phyloP scores from a whole-genome alignment of 768 basidiomycete genomes.

The Russula earlei region DNA sequence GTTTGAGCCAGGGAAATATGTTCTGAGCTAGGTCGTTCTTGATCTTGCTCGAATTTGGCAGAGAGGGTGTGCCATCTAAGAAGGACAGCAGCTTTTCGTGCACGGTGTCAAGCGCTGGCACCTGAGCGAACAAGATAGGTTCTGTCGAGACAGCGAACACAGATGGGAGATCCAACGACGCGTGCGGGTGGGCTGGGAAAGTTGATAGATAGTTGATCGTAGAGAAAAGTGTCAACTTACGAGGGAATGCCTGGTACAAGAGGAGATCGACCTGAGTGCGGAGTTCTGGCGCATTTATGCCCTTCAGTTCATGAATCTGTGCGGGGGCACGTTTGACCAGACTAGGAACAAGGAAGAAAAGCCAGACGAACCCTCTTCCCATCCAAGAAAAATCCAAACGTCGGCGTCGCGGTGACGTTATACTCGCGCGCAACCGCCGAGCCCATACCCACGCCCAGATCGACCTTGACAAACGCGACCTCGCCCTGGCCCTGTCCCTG shows the following conservation, averaged over 20 bases:
- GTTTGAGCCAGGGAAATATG: constrained; percentile 58
- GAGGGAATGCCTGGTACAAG: constrained; percentile 69
- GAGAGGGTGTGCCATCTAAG: constrained; percentile 41
- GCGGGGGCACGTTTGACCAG: background rate
- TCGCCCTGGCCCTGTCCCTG: constrained; percentile 26
- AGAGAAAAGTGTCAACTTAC: constrained; percentile 35
- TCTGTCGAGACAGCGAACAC: constrained; percentile 55
- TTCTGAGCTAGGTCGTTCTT: constrained; percentile 40
- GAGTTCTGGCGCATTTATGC: constrained; percentile 60
- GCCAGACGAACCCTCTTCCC: constrained; percentile 49
- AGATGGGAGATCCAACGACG: constrained; percentile 45
- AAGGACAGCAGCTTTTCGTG: constrained; percentile 51
- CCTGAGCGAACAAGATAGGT: constrained; percentile 68
- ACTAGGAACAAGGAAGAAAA: too few relatives aligned
- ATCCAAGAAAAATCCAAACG: constrained; percentile 80
- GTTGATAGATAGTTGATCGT: background rate
- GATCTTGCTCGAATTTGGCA: constrained; percentile 28
- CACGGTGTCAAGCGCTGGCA: constrained; percentile 59
- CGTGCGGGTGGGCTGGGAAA: constrained; percentile 64
- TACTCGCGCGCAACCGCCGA: constrained; percentile 49
- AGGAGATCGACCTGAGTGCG: constrained; percentile 66
- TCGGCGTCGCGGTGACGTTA: constrained; percentile 71
- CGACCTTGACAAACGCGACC: constrained; percentile 77
- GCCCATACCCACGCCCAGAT: constrained; percentile 63
- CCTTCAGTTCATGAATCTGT: constrained; percentile 63